Base-by-base conservation (phyloP, 495 filamentous ascomycete genomes). In the Penicillium samsonianum region DNA sequence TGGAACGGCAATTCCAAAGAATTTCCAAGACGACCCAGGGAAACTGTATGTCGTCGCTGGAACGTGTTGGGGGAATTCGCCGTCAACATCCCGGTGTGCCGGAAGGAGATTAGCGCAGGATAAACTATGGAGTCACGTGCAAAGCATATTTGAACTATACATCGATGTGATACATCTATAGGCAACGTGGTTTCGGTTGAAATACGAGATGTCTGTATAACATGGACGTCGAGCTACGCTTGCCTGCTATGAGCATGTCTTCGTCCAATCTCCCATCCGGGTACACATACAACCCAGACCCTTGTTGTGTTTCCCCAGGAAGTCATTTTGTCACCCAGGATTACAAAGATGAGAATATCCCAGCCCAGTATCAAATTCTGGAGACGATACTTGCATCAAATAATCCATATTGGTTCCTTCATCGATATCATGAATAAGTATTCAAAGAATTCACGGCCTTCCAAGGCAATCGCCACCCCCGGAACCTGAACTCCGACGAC, bases 21-120 rank as follows among this genome's bases (percentile, higher is more conserved):
- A 31, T 42, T 33, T 33, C 2, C 16, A 25, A 53, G 26, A 12
- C 17, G 6, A 42, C 26, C 38, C 37, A 14, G 30, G 28, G 9
- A 28, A 14, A 41, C 0, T 10, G 28, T 2, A 31, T 31, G 35
- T 51, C 35, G 20, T 31, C 38, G 17, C 33, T 10, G 25, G n/a
- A 41, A 47, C 45, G 16, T 11, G 48, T 51, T 51, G 49, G 49
- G 49, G 10, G 33, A 17, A 16, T 50, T 10, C 19, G 22, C 25
- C 30, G 9, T 40, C n/a, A 37, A 37, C 19, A 11, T 11, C n/a
- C 25, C 58, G 58, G 58, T 60, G 58, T 55, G 53, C 58, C 58
- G 17, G 30, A 60, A 55, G 22, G 7, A 55, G 58, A 22, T 44
- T 60, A 50, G 51, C n/a, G 31, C 12, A n/a, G 26, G 38, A 42